Evolutionary conservation across 139 green algal genomes (phyloP).

Genomic region (Chlorella sp.): DNA sequence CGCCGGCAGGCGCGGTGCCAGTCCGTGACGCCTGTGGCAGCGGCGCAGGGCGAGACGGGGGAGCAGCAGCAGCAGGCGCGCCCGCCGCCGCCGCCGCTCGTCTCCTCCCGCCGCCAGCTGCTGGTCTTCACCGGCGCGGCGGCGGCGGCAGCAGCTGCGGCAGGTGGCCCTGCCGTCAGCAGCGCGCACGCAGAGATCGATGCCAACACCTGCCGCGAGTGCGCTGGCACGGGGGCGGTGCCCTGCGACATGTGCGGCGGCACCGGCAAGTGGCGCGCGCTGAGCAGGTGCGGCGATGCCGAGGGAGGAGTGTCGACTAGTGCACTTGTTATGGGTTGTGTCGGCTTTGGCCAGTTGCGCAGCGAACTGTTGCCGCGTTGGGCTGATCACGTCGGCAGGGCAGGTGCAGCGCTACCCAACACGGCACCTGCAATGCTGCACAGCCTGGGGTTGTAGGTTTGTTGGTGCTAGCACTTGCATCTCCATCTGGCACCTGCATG

Average conservation of each 20-base stretch:
- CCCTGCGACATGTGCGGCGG: conserved; percentile 99
- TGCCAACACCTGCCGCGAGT: conserved; percentile 78
- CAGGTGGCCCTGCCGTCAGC: not conserved
- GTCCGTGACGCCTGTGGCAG: not conserved
- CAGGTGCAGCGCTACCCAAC: not conserved
- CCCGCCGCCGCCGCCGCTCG: conserved; percentile 16
- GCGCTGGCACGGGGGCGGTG: conserved; percentile 78
- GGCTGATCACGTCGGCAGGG: too few species aligned
- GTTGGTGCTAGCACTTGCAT: too few species aligned
- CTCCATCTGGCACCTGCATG: too few species aligned
- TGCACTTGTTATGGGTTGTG: too few species aligned
- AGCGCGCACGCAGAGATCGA: conserved; percentile 14
- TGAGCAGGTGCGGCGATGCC: conserved; percentile 78
- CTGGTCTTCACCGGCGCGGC: conserved; percentile 42
- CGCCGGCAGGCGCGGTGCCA: not conserved
- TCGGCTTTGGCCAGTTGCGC: too few species aligned
- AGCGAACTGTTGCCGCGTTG: too few species aligned
- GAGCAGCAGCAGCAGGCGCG: not conserved
- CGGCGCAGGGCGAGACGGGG: not conserved
- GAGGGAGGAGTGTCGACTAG: too few species aligned
- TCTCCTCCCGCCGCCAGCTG: conserved; percentile 43
- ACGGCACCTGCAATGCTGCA: too few species aligned
- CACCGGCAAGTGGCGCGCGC: conserved; percentile 97
- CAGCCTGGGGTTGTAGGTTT: too few species aligned
- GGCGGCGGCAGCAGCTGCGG: not conserved